Evolutionary conservation across 2,329 filamentous ascomycete species (phyloP).

Genomic region (Clarireedia sp.): DNA sequence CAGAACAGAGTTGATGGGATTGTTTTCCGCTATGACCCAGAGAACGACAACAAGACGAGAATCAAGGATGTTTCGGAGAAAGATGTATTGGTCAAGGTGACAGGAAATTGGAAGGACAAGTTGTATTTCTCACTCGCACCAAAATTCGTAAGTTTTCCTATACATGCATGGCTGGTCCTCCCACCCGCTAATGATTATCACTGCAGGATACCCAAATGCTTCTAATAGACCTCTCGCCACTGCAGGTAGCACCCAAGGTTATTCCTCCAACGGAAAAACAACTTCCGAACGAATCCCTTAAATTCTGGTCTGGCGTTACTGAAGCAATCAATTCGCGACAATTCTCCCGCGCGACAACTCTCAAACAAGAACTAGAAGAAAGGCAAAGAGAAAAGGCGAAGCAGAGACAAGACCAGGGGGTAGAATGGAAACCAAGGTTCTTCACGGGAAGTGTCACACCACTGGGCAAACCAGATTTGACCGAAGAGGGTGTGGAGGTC

Average conservation of each 20-base stretch:
- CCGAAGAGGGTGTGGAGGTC: conserved; percentile 49
- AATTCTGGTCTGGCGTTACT: conserved; percentile 82
- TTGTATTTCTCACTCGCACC: conserved; percentile 53
- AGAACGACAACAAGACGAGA: conserved; percentile 70
- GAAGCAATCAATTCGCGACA: conserved; percentile 77
- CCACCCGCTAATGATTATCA: conserved; percentile 28
- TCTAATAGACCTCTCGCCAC: conserved; percentile 80
- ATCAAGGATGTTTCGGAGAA: conserved; percentile 82
- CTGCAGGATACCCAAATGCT: conserved; percentile 54
- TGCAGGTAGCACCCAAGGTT: conserved; percentile 70
- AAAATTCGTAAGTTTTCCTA: conserved; percentile 43
- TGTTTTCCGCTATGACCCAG: conserved; percentile 81
- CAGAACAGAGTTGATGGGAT: conserved; percentile 90
- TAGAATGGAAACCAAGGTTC: conserved; percentile 78
- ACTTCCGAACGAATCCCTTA: conserved; percentile 80
- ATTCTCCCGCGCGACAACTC: conserved; percentile 71
- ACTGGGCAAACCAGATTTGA: conserved; percentile 54
- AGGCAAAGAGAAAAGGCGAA: conserved; percentile 77
- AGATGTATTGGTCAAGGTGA: conserved; percentile 74
- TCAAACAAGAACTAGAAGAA: conserved; percentile 91
- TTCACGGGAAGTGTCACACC: conserved; percentile 60
- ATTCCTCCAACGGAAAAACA: conserved; percentile 72
- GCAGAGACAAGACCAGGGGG: conserved; percentile 61
- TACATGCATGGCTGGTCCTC: conserved; percentile 16
- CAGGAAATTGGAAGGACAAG: conserved; percentile 77